Conservation (phyloP, 116 monocot species). For the Dioscorea cayenensis region DNA sequence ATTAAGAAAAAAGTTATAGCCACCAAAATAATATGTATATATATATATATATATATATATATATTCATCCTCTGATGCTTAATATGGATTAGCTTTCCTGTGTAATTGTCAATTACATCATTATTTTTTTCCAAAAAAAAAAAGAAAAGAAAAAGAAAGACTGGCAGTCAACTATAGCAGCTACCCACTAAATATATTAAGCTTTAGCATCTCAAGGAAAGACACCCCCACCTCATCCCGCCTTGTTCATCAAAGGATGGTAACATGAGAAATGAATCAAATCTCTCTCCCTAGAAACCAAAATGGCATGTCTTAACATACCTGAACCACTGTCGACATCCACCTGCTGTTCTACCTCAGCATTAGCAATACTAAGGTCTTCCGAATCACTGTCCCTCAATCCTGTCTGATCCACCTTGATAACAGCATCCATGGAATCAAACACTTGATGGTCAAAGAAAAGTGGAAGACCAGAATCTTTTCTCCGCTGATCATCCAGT, state of each 20-base stretch:
- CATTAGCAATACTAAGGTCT: background rate
- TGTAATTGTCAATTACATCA: background rate
- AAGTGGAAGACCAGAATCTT: background rate
- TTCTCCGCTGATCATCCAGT: background rate
- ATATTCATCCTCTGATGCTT: background rate
- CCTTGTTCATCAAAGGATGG: no score
- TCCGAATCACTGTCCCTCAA: background rate
- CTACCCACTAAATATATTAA: background rate
- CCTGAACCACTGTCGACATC: background rate
- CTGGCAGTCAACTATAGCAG: background rate
- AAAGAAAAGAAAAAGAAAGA: background rate
- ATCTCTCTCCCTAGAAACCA: background rate
- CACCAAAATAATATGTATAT: no score
- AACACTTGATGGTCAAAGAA: constrained; percentile 16
- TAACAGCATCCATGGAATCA: constrained; percentile 11
- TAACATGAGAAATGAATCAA: background rate
- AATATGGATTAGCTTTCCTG: background rate
- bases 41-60: no score
- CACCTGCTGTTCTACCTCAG: background rate
- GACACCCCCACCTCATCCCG: background rate
- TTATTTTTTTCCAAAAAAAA: background rate
- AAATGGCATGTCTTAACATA: background rate
- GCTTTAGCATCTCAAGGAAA: background rate
- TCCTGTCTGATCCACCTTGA: background rate
- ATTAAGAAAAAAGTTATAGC: no score